Conservation (phyloP, 1,284 basidiomycete genomes). For the Phellinidium pouzarii region DNA sequence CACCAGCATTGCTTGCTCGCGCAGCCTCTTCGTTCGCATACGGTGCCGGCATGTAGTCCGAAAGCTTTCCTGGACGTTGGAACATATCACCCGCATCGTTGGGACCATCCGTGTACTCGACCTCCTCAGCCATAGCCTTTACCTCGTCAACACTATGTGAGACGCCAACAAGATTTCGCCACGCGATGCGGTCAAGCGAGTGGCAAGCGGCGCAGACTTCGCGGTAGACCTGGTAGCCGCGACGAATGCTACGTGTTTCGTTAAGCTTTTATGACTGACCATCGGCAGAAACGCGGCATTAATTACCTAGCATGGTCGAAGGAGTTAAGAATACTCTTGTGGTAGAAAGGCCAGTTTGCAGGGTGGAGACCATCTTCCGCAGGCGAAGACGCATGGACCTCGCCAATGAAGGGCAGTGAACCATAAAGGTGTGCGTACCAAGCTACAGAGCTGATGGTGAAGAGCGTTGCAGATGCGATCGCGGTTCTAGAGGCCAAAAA, state of each 20-base stretch:
- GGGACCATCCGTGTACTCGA: slow-evolving; percentile 96
- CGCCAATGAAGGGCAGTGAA: slow-evolving; percentile 75
- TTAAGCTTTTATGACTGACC: slow-evolving; percentile 2
- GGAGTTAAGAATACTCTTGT: slow-evolving; percentile 81
- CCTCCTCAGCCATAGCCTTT: slow-evolving; percentile 90
- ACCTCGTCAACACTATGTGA: slow-evolving; percentile 93
- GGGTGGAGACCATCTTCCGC: slow-evolving; percentile 96
- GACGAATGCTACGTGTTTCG: slow-evolving; percentile 68
- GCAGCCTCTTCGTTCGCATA: slow-evolving; percentile 99
- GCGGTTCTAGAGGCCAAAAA: slow-evolving; percentile 70
- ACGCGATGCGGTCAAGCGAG: slow-evolving; percentile 98
- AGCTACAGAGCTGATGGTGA: slow-evolving; percentile 84
- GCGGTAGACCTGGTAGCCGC: slow-evolving; percentile 98
- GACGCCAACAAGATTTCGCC: slow-evolving; percentile 98
- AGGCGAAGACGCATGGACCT: slow-evolving; percentile 85
- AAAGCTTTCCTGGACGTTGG: slow-evolving; percentile 92
- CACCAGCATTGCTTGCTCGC: slow-evolving; percentile 89
- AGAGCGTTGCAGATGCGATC: slow-evolving; percentile 69
- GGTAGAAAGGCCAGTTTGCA: slow-evolving; percentile 83
- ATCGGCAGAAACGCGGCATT: slow-evolving; percentile 2
- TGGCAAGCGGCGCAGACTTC: slow-evolving; percentile 99
- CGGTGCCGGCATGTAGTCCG: slow-evolving; percentile 94
- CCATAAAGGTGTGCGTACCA: slow-evolving; percentile 98
- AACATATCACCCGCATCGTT: slow-evolving; percentile 98
- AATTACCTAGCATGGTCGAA: slow-evolving; percentile 90